A percentile compares a stretch with the other conserved stretches of the same genome.
These are phyloP conservation scores for Geotrichum citri-aurantii DNA, from an alignment of 1,139 yeast genomes.

Conservation along the genomic window DNA sequence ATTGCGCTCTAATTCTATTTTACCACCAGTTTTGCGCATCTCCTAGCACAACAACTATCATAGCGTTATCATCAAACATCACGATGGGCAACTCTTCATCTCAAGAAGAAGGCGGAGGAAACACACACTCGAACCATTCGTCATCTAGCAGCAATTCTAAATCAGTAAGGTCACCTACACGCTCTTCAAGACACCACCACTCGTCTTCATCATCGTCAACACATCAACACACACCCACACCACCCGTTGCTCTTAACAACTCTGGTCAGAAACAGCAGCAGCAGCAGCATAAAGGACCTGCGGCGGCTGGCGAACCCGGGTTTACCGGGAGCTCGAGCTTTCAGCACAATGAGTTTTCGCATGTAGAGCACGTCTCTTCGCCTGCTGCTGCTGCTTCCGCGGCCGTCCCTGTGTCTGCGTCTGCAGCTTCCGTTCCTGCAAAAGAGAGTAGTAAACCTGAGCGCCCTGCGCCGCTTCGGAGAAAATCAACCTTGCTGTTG, in stretches of 20 bases:
- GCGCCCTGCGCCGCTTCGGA: slow-evolving; percentile 11
- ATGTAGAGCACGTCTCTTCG: slow-evolving; percentile 7
- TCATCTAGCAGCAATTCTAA: slow-evolving; percentile 11
- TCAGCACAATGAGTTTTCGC: slow-evolving; percentile 12
- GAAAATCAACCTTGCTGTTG: slow-evolving; percentile 28
- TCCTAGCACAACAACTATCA: not conserved
- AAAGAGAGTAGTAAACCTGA: not conserved
- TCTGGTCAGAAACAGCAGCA: not conserved
- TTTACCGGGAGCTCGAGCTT: not conserved
- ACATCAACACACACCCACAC: not conserved
- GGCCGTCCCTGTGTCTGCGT: not conserved
- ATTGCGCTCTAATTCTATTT: not conserved
- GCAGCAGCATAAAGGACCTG: not conserved
- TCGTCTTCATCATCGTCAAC: not conserved
- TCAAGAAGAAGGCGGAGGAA: slow-evolving; percentile 23
- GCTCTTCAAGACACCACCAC: not conserved
- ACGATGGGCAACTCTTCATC: slow-evolving; percentile 33
- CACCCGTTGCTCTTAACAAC: slow-evolving; percentile 6
- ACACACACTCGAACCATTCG: not conserved
- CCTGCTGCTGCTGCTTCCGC: not conserved
- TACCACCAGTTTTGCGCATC: not conserved
- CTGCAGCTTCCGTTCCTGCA: not conserved
- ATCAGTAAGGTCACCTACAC: not conserved
- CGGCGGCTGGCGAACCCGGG: not conserved
- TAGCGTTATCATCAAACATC: not conserved